Base-by-base conservation (phyloP, 2,329 filamentous ascomycete species). In the Cladobotryum mycophilum region DNA sequence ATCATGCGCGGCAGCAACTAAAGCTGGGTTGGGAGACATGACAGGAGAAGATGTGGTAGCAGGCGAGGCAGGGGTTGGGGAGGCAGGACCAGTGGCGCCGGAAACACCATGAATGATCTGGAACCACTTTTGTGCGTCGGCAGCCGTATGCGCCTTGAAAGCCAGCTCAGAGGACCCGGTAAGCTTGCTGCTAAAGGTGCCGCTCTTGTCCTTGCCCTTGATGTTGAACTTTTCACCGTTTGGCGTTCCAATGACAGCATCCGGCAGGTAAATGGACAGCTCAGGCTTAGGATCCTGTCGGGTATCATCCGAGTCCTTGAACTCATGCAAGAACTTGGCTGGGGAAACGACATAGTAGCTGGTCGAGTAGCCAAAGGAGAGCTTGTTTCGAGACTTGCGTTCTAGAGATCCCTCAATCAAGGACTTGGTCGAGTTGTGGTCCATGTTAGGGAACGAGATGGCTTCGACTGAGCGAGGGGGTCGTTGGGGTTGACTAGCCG, bases 281-380 rank as follows among this genome's bases (percentile, higher is more conserved):
- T 99, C 92, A 0, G 93, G 92, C 51, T 80, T 77, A 9, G 89
- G 89, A 55, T 95, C 89, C 61, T 81, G 71, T 44, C 78, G 76
- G 47, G 78, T 59, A 62, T 83, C 79, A 62, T 97, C 92, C 64
- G 88, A 86, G 63, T 95, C 90, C 72, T 95, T 95, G 78, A 95
- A 99, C 69, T 96, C 91, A 72, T 99, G 93, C 52, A 99, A 73
- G 71, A 86, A 99, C 63, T 88, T 89, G 51, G 88, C 81, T 0
- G 89, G 87, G 0, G 90, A 95, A 44, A 97, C 82, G 51, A 93
- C 92, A 65, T 96, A 99, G 76, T 95, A 96, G 50, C 81, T 82
- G 0, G 87, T 81, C 56, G 82, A 84, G 69, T 88, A 93, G 52
- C 86, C 86, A 70, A 86, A 82, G 17, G 79, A 79, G 33, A 89